phyloP scores from a whole-genome alignment of 169 alveolate species.

The Eimeria acervulina region DNA sequence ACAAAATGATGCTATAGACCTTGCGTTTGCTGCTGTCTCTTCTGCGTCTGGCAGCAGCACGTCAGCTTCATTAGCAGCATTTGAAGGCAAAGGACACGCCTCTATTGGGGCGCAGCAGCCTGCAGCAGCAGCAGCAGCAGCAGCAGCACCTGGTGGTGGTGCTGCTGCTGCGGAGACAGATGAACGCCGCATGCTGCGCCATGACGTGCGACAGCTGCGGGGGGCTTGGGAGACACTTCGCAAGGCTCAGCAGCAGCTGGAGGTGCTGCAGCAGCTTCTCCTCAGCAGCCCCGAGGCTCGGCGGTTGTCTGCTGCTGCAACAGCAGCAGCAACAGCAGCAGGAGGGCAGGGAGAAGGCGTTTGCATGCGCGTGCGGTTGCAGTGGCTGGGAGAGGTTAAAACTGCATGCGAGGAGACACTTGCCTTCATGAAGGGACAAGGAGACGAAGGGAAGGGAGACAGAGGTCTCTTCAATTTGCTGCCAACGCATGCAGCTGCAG shows the following conservation, averaged over 20 bases:
- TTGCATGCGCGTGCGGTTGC: conserved; percentile 49
- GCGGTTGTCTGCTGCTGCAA: conserved; percentile 32
- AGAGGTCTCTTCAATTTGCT: conserved; percentile 35
- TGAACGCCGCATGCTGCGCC: conserved; percentile 31
- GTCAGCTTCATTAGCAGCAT: neutral
- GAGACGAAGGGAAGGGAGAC: neutral
- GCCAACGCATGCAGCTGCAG: conserved; percentile 72
- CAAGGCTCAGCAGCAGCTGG: conserved; percentile 50
- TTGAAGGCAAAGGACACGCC: neutral
- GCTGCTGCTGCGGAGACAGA: neutral
- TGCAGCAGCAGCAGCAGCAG: neutral
- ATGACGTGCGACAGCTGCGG: conserved; percentile 43
- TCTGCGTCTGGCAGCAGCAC: neutral
- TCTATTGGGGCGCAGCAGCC: neutral
- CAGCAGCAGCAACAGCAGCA: neutral
- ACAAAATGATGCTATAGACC: conserved; percentile 48
- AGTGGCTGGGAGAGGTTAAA: conserved; percentile 33
- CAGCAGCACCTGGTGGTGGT: neutral
- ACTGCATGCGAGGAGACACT: conserved; percentile 38
- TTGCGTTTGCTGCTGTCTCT: neutral
- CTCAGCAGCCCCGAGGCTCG: conserved; percentile 39
- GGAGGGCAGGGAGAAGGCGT: neutral
- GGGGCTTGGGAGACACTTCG: conserved; percentile 5
- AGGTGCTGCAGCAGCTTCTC: conserved; percentile 17
- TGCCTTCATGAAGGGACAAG: neutral